Conservation (phyloP, 1,139 yeast genomes). For the Candida mesenterica region DNA sequence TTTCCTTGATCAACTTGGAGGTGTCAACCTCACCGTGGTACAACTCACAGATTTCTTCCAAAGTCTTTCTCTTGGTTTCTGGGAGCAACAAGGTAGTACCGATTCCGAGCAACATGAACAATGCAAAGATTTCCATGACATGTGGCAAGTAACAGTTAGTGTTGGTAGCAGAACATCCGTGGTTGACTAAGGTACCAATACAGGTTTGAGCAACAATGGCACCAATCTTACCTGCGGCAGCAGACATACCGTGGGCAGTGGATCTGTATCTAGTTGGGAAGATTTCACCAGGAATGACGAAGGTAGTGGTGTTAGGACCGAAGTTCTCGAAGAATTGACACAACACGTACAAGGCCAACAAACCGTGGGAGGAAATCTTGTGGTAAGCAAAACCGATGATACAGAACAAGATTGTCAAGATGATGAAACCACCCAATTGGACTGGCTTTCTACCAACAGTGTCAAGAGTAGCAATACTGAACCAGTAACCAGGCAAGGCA, state of each 20-base stretch:
- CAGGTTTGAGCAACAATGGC: constrained; percentile 93
- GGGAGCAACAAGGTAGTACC: constrained; percentile 65
- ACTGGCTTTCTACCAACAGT: constrained; percentile 76
- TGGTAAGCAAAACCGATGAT: constrained; percentile 77
- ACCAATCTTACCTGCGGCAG: constrained; percentile 94
- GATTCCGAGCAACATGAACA: constrained; percentile 80
- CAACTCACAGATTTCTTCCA: constrained; percentile 74
- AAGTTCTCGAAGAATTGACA: constrained; percentile 84
- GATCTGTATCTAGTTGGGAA: constrained; percentile 98
- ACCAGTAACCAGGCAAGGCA: constrained; percentile 89
- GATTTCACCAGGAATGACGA: constrained; percentile 92
- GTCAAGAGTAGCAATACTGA: constrained; percentile 71
- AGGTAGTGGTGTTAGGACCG: constrained; percentile 95
- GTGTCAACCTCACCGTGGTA: constrained; percentile 72
- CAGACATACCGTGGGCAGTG: constrained; percentile 95
- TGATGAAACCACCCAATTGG: constrained; percentile 68
- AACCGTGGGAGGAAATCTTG: constrained; percentile 59
- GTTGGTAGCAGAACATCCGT: constrained; percentile 60
- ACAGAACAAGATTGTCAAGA: constrained; percentile 67
- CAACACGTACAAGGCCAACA: constrained; percentile 69
- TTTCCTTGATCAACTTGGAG: constrained; percentile 21
- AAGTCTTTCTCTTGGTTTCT: constrained; percentile 85
- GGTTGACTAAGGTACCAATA: constrained; percentile 78
- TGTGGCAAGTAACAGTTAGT: constrained; percentile 79
- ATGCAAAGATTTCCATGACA: constrained; percentile 87